phyloP scores from a whole-genome alignment of 768 basidiomycete species.

The Podaxis rugospora region DNA sequence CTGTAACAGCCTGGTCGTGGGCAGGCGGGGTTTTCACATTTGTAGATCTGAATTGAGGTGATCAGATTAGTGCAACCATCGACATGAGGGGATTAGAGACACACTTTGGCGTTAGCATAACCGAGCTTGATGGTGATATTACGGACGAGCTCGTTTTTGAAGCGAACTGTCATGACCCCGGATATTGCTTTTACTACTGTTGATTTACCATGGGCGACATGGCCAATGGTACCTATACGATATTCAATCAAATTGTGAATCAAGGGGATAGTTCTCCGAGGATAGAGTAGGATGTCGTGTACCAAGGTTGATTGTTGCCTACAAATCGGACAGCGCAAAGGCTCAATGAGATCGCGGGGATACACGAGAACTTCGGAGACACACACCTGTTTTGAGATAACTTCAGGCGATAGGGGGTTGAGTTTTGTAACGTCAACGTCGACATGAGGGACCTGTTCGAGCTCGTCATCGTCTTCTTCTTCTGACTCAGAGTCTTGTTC shows the following conservation, averaged over 20 bases:
- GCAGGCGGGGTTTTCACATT: constrained; percentile 92
- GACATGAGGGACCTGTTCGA: constrained; percentile 56
- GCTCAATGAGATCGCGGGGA: background rate
- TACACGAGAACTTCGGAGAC: background rate
- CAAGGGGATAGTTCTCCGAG: background rate
- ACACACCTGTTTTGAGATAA: constrained; percentile 86
- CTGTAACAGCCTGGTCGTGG: constrained; percentile 92
- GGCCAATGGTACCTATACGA: constrained; percentile 88
- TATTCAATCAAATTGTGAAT: constrained; percentile 10
- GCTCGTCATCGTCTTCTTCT: constrained; percentile 52
- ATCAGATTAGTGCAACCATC: constrained; percentile 16
- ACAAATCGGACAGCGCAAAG: constrained; percentile 5
- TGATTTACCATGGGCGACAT: constrained; percentile 97
- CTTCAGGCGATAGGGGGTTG: constrained; percentile 85
- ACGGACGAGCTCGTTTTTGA: constrained; percentile 98
- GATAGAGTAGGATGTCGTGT: constrained; percentile 9
- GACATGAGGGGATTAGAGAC: constrained; percentile 19
- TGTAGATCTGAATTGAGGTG: constrained; percentile 72
- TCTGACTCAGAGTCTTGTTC: constrained; percentile 71
- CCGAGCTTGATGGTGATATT: constrained; percentile 99
- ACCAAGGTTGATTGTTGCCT: constrained; percentile 97
- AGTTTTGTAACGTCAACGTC: constrained; percentile 79
- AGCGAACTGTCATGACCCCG: constrained; percentile 95
- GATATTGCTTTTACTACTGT: constrained; percentile 99
- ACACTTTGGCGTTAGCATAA: constrained; percentile 97